Evolutionary conservation across 164 flowering plant species (phyloP), one percentile per base, ranked within the genome.

Genomic region (Sedum album): DNA sequence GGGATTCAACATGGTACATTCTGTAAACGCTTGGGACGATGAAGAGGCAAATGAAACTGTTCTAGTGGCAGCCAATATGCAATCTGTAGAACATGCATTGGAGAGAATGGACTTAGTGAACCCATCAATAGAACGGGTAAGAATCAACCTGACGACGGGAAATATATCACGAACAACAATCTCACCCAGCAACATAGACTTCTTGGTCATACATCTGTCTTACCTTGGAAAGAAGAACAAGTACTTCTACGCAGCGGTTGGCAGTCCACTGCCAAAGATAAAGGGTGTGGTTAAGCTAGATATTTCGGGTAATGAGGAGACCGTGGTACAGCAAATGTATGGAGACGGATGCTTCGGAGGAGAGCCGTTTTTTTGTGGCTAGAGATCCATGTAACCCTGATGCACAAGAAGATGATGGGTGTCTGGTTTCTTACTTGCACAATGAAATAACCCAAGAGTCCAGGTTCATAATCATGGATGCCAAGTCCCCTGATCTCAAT

Each of bases 1-100:
- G 0, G 91, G 93, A 23, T 85, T 87, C 71, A 90, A 90, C 75
- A 60, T 76, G 15, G 70, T 90, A 13, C 98, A 93, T 70, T 69
- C 83, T 14, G 72, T 86, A 38, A 93, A 93, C 51, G 93, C 96
- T 0, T 93, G 98, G 96, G 98, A 88, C 2, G 93, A 57, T 3
- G 23, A 87, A 7, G 88, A 84, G 5, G 91, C 75, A 14, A 80
- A 51, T 33, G 69, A 36, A 2, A 69, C 88, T 2, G 86, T 82
- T 20, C 9, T 93, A 46, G 62, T 93, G 31, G 96, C 88, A 20
- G 83, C 91, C 0, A 90, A 88, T 64, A 74, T 82, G 5, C 14
- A 85, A 2, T 82, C 85, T 8, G 74, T 82, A 0, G 91, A 85
- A 67, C 88, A 88, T 70, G 73, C 81, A 0, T 64, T 88, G 38